These are phyloP conservation scores for Ophiostoma triangulosporum DNA, from an alignment of 2,329 filamentous ascomycete genomes.

Conservation along the genomic window DNA sequence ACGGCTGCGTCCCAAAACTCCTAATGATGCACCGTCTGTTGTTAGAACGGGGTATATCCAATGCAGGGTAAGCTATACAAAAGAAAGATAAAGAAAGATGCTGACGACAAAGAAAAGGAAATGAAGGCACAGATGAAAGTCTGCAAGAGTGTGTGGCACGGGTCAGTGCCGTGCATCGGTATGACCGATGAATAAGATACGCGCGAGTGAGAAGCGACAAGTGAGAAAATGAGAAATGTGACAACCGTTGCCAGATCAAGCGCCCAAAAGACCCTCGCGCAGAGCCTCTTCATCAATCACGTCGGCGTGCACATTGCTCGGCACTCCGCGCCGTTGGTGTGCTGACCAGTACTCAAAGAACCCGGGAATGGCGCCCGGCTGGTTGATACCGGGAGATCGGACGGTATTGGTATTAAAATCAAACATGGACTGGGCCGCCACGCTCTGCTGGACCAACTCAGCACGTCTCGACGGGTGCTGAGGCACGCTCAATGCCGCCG, in stretches of 20 bases:
- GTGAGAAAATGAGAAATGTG: neutral
- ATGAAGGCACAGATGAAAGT: neutral
- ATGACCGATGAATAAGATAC: neutral
- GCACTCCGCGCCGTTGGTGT: constrained; percentile 36
- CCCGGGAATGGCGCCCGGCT: constrained; percentile 59
- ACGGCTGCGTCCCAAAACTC: neutral
- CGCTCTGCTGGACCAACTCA: neutral
- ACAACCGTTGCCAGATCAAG: no score
- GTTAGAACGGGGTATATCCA: constrained; percentile 5
- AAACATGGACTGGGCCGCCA: constrained; percentile 16
- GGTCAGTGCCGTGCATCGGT: neutral
- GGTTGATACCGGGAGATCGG: constrained; percentile 62
- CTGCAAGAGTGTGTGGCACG: neutral
- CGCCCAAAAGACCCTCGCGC: constrained; percentile 41
- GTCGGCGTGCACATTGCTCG: constrained; percentile 43
- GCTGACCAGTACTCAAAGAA: constrained; percentile 45
- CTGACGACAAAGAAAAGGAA: constrained; percentile 3
- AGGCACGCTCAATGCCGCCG: neutral
- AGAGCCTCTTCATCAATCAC: constrained; percentile 46
- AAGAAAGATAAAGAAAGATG: neutral
- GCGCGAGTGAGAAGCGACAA: no score
- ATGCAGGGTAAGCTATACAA: neutral
- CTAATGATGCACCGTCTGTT: constrained; percentile 3
- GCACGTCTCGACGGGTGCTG: neutral
- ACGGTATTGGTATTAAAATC: constrained; percentile 21